Conservation (phyloP, 1,284 basidiomycete species). For the Trametes versicolor region DNA sequence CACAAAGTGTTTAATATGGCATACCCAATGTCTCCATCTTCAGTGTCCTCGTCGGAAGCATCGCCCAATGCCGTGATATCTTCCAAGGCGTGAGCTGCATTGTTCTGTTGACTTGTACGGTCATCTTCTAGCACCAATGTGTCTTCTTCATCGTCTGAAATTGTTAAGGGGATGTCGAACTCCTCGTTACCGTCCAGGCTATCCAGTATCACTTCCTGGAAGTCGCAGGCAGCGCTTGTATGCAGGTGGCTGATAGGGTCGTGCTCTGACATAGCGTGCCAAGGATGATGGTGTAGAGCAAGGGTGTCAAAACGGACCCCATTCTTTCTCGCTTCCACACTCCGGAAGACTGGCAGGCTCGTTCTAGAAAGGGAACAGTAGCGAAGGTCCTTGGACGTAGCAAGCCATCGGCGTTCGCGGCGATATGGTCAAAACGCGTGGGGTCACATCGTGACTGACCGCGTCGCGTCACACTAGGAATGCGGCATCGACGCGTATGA, state of each 20-base stretch:
- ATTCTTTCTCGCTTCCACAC: background rate
- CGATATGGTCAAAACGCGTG: slow-evolving; percentile 7
- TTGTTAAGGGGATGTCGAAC: slow-evolving; percentile 9
- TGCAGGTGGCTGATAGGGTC: background rate
- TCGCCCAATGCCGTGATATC: background rate
- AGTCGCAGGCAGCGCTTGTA: background rate
- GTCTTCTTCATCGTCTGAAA: slow-evolving; percentile 21
- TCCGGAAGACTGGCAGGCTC: background rate
- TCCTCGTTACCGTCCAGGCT: slow-evolving; percentile 11
- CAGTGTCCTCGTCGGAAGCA: background rate
- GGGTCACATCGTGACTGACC: slow-evolving; percentile 31
- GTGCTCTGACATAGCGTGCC: background rate
- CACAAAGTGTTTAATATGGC: background rate
- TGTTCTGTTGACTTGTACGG: background rate
- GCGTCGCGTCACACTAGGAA: slow-evolving; percentile 25
- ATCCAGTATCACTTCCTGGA: background rate
- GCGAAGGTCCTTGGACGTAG: too few relatives aligned
- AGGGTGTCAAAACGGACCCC: background rate
- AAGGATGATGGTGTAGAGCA: background rate
- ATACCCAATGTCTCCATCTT: slow-evolving; percentile 20
- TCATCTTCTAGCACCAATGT: background rate
- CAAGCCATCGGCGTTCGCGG: too few relatives aligned
- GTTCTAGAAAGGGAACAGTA: background rate
- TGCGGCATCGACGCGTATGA: too few relatives aligned
- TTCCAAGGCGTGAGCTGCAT: background rate